A percentile compares a stretch with the other conserved stretches of the same genome.
These are phyloP conservation scores for Euphorbia peplus DNA, from an alignment of 345 rosid genomes.

Conservation along the genomic window DNA sequence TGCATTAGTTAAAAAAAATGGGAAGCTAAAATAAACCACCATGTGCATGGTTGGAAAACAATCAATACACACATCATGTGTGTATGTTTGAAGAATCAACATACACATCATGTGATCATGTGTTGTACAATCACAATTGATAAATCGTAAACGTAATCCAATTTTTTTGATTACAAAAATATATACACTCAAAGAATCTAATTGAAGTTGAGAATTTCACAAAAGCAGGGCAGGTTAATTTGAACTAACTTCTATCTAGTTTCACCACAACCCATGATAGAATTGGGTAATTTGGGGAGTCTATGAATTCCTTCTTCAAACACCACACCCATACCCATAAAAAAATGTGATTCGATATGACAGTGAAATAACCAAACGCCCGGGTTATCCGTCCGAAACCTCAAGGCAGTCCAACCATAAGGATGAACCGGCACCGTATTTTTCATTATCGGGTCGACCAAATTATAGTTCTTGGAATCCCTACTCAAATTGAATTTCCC, in stretches of 20 bases:
- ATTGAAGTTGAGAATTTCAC: too few relatives aligned
- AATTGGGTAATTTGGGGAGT: conserved; percentile 48
- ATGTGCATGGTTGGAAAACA: too few relatives aligned
- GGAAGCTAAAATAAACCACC: too few relatives aligned
- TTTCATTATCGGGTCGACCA: conserved; percentile 67
- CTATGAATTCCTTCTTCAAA: conserved; percentile 51
- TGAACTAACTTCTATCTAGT: conserved; percentile 3
- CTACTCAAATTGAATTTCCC: conserved; percentile 51
- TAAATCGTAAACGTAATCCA: too few relatives aligned
- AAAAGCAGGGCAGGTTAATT: too few relatives aligned
- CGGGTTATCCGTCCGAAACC: conserved; percentile 60
- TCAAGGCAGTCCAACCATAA: conserved; percentile 68
- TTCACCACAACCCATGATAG: conserved; percentile 53
- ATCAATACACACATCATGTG: too few relatives aligned
- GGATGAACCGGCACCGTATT: conserved; percentile 75
- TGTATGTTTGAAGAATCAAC: neutral
- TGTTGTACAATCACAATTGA: too few relatives aligned
- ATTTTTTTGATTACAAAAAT: too few relatives aligned
- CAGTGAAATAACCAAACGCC: conserved; percentile 77
- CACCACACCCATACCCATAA: conserved; percentile 70
- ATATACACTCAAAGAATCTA: too few relatives aligned
- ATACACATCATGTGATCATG: too few relatives aligned
- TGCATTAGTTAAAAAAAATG: too few relatives aligned
- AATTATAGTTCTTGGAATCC: conserved; percentile 48
- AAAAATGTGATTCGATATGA: conserved; percentile 68